These are phyloP conservation scores for Agrocybe praecox DNA, from an alignment of 768 basidiomycete genomes.

Conservation along the genomic window DNA sequence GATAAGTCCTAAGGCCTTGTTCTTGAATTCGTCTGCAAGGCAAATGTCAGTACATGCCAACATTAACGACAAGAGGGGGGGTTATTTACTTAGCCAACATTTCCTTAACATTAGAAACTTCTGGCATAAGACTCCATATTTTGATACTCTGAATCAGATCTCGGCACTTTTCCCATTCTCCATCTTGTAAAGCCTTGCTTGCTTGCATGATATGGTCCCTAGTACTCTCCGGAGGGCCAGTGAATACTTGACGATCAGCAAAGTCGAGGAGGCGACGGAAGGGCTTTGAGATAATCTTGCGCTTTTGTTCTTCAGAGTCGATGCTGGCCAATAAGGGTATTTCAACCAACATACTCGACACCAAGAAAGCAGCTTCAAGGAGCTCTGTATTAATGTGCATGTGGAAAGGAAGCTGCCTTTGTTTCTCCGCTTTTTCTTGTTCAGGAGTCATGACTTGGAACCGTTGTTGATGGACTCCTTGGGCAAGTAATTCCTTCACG, in stretches of 20 bases:
- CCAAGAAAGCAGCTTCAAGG: slow-evolving; percentile 95
- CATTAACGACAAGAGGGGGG: slow-evolving; percentile 1
- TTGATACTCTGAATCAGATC: slow-evolving; percentile 96
- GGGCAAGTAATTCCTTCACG: slow-evolving; percentile 95
- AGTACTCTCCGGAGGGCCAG: slow-evolving; percentile 97
- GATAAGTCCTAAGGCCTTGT: slow-evolving; percentile 93
- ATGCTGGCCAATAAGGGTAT: slow-evolving; percentile 94
- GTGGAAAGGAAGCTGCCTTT: slow-evolving; percentile 97
- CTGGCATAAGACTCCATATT: slow-evolving; percentile 97
- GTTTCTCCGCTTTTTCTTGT: slow-evolving; percentile 96
- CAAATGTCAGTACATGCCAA: slow-evolving; percentile 1
- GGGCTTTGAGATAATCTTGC: slow-evolving; percentile 94
- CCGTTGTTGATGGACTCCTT: slow-evolving; percentile 92
- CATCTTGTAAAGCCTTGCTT: slow-evolving; percentile 92
- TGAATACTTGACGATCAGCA: slow-evolving; percentile 96
- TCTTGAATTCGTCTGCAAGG: slow-evolving; percentile 89
- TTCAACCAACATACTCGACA: slow-evolving; percentile 98
- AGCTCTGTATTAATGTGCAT: slow-evolving; percentile 99
- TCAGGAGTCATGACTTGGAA: slow-evolving; percentile 88
- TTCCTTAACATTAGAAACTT: slow-evolving; percentile 83
- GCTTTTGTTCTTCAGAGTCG: slow-evolving; percentile 91
- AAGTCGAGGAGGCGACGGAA: slow-evolving; percentile 96
- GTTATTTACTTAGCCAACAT: slow-evolving; percentile 85
- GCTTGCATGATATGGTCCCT: slow-evolving; percentile 99
- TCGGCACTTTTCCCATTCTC: slow-evolving; percentile 95